These are phyloP conservation scores for Fragaria nilgerrensis DNA, from an alignment of 306 rosid species.

Conservation along the genomic window DNA sequence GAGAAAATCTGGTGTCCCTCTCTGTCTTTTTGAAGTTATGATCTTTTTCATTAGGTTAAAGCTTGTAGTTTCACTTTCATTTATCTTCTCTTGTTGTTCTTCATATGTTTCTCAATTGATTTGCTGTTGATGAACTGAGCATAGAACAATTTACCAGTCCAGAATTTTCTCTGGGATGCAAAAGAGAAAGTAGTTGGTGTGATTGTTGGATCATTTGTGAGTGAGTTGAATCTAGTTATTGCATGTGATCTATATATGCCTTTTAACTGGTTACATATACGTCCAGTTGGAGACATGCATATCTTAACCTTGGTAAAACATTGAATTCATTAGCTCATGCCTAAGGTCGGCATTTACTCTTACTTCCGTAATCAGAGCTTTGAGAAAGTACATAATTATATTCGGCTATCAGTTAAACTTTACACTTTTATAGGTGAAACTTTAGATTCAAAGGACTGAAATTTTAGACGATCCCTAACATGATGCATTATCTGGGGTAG, in stretches of 20 bases:
- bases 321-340: not conserved
- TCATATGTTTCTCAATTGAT: not conserved
- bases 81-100: not conserved
- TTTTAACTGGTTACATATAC: not conserved
- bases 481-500: not conserved
- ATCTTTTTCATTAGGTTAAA: slow-evolving; percentile 17
- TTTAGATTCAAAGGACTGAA: not conserved
- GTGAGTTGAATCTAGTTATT: slow-evolving; percentile 1
- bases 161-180: not conserved
- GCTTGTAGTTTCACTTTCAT: not conserved
- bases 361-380: not conserved
- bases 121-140: slow-evolving; percentile 5
- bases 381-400: not conserved
- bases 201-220: not conserved
- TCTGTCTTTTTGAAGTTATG: not conserved
- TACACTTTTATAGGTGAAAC: not conserved
- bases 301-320: not conserved
- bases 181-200: not conserved
- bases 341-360: not conserved
- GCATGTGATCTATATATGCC: not conserved
- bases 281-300: not conserved
- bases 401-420: not conserved
- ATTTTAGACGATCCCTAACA: not conserved
- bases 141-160: not conserved
- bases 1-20: slow-evolving; percentile 22